These are phyloP conservation scores for Sideroxylon spinosum DNA, from an alignment of 179 eudicot genomes.

Conservation along the genomic window DNA sequence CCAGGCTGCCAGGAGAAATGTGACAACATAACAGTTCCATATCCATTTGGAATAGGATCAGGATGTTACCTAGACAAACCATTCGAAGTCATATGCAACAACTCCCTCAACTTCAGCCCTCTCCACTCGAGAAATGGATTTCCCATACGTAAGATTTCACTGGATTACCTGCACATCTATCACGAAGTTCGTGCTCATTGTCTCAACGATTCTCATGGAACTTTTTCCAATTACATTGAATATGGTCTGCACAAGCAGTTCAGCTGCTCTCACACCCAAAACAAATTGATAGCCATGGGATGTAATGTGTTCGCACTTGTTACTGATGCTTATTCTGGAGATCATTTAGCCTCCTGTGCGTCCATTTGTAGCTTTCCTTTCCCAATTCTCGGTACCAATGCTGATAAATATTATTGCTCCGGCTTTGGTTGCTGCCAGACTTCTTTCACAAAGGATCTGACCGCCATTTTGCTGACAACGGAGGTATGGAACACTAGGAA, in stretches of 20 bases:
- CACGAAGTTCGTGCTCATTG: background rate
- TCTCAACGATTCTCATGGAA: background rate
- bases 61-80: background rate
- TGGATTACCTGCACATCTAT: background rate
- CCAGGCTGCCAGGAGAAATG: conserved; percentile 16
- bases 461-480: background rate
- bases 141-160: background rate
- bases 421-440: conserved; percentile 3
- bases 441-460: background rate
- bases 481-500: background rate
- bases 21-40: conserved; percentile 8
- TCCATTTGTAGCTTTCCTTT: too few species aligned
- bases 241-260: background rate
- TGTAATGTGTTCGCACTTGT: background rate
- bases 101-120: background rate
- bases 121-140: background rate
- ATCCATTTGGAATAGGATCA: conserved; percentile 16
- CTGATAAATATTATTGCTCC: background rate
- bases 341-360: too few species aligned
- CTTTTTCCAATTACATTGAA: too few species aligned
- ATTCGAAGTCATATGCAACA: background rate
- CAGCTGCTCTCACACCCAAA: background rate
- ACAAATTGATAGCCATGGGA: background rate
- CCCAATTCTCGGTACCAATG: too few species aligned
- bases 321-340: too few species aligned